These are phyloP conservation scores for Hypericum perforatum DNA, from an alignment of 345 rosid species.

Conservation along the genomic window DNA sequence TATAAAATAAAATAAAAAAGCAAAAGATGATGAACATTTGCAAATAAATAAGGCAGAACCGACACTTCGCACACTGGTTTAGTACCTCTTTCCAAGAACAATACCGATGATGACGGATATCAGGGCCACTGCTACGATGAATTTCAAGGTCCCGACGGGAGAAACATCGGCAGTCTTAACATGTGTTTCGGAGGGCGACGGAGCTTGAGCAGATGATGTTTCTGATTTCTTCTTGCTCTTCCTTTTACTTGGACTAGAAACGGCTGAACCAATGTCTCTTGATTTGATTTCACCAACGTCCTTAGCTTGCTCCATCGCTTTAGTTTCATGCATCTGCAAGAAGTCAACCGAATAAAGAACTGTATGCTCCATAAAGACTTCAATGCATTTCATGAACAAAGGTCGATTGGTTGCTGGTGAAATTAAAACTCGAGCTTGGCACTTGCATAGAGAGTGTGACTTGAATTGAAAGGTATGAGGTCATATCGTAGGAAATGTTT, in stretches of 20 bases:
- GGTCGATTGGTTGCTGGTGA: too few species aligned
- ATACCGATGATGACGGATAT: slow-evolving; percentile 65
- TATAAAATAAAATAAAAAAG: too few species aligned
- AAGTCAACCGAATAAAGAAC: too few species aligned
- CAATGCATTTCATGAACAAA: too few species aligned
- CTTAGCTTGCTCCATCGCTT: slow-evolving; percentile 9
- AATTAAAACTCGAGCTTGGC: not conserved
- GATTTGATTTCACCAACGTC: slow-evolving; percentile 51
- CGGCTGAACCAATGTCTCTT: slow-evolving; percentile 47
- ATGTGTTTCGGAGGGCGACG: slow-evolving; percentile 26
- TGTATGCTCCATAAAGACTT: too few species aligned
- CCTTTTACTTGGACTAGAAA: slow-evolving; percentile 57
- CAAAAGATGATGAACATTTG: too few species aligned
- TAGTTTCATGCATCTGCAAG: slow-evolving; percentile 28
- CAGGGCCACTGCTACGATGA: slow-evolving; percentile 57
- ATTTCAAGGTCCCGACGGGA: slow-evolving; percentile 33
- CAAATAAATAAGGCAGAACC: too few species aligned
- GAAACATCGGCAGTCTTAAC: slow-evolving; percentile 28
- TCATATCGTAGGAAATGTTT: too few species aligned
- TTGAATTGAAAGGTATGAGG: too few species aligned
- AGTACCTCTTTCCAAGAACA: slow-evolving; percentile 71
- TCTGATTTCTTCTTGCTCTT: slow-evolving; percentile 71
- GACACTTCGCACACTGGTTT: slow-evolving; percentile 1
- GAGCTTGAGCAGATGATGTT: slow-evolving; percentile 26
- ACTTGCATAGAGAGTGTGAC: too few species aligned